Conservation (phyloP, 345 rosid genomes). For the Clausena lansium region DNA sequence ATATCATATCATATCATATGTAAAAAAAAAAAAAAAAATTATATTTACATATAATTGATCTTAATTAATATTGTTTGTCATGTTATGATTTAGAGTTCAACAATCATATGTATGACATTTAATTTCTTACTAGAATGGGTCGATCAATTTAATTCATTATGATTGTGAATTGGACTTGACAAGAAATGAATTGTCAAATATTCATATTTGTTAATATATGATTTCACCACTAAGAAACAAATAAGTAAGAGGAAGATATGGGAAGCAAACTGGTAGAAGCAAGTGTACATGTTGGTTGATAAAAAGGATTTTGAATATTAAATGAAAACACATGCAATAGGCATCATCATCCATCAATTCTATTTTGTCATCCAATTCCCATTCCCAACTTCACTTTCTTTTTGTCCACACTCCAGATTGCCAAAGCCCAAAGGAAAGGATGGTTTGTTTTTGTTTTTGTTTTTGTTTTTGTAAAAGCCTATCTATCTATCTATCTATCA, state of each 20-base stretch:
- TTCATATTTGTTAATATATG: no score
- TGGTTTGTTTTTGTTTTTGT: no score
- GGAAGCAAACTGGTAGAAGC: background rate
- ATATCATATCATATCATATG: no score
- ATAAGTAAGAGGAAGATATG: background rate
- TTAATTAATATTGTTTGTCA: no score
- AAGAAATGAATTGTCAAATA: background rate
- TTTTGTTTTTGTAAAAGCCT: no score
- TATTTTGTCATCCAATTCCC: no score
- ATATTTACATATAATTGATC: no score
- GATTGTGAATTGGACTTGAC: background rate
- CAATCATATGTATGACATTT: background rate
- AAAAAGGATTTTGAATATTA: background rate
- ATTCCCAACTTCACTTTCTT: background rate
- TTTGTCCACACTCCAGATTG: background rate
- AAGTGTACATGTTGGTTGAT: background rate
- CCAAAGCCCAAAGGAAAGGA: background rate
- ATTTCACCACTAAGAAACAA: background rate
- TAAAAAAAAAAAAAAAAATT: background rate
- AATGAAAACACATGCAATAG: conserved; percentile 30
- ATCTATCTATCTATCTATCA: no score
- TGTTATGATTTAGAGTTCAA: background rate
- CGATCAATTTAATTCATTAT: no score
- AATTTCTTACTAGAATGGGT: no score
- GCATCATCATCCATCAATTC: no score